Evolutionary conservation across 805 yeast species (phyloP).

Genomic region (Candida ortonii): DNA sequence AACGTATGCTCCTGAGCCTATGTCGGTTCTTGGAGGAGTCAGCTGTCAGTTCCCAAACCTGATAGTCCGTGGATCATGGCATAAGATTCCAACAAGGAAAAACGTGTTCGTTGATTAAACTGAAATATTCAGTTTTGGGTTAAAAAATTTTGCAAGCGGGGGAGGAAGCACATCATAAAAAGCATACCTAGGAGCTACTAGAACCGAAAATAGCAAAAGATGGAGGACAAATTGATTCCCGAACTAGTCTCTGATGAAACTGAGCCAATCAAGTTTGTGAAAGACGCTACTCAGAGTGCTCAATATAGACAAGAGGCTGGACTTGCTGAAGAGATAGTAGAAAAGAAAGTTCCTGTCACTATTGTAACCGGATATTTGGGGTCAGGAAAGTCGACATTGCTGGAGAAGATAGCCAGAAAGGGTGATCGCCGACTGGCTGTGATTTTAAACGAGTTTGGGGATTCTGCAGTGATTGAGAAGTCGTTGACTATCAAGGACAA

Average conservation of each 20-base stretch:
- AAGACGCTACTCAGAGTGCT: slow-evolving; percentile 6
- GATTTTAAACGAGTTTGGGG: slow-evolving; percentile 89
- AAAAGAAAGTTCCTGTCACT: slow-evolving; percentile 75
- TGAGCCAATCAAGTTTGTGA: slow-evolving; percentile 26
- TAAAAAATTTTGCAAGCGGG: too few species aligned
- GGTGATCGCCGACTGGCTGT: slow-evolving; percentile 81
- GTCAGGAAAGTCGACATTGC: slow-evolving; percentile 86
- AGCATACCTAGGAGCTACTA: too few species aligned
- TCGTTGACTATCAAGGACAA: slow-evolving; percentile 65
- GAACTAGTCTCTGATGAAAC: slow-evolving; percentile 26
- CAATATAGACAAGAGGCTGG: slow-evolving; percentile 17
- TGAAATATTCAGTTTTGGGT: too few species aligned
- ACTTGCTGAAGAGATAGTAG: slow-evolving; percentile 19
- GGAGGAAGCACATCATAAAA: too few species aligned
- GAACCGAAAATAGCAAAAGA: too few species aligned
- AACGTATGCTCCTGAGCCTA: too few species aligned
- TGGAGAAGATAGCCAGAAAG: slow-evolving; percentile 67
- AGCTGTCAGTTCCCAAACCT: too few species aligned
- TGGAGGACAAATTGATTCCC: slow-evolving; percentile 26
- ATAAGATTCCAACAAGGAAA: too few species aligned
- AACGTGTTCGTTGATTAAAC: too few species aligned
- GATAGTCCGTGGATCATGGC: too few species aligned
- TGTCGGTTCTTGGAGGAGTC: too few species aligned
- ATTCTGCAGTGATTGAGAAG: slow-evolving; percentile 85
- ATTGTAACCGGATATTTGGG: slow-evolving; percentile 94